A percentile compares a stretch with the other conserved stretches of the same genome.
Conservation (phyloP, 148 eudicot genomes). For the Pouteria glomerata region DNA sequence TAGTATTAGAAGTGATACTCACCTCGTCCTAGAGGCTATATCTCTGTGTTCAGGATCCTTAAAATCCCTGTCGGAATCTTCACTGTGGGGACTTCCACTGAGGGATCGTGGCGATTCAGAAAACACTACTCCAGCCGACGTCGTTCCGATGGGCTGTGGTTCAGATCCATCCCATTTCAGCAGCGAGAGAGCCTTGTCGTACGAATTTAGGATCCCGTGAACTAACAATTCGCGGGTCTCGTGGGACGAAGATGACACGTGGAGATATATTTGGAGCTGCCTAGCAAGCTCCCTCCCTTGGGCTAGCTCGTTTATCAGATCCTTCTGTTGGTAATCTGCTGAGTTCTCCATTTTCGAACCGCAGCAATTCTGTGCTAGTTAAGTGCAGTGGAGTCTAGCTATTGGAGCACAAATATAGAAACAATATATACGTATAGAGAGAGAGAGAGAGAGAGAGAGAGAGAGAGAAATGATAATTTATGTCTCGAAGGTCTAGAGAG, state of each 20-base stretch:
- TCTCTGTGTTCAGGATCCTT: conserved; percentile 16
- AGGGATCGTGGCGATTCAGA: conserved; percentile 28
- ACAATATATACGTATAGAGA: no score
- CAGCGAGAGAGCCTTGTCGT: conserved; percentile 27
- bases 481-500: no score
- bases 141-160: not conserved
- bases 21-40: conserved; percentile 24
- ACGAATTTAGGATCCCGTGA: conserved; percentile 24
- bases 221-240: conserved; percentile 24
- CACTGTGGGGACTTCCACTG: conserved; percentile 25
- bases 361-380: not conserved
- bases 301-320: conserved; percentile 25
- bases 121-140: not conserved
- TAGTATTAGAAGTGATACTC: not conserved
- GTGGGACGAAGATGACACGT: conserved; percentile 18
- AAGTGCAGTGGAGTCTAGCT: not conserved
- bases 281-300: conserved; percentile 36
- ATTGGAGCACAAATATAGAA: no score
- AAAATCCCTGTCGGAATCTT: conserved; percentile 27
- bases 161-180: conserved; percentile 12
- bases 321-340: conserved; percentile 11
- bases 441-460: no score
- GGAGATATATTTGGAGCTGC: conserved; percentile 36
- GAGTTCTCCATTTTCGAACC: conserved; percentile 17
- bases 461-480: no score